Base-by-base conservation (phyloP, 768 basidiomycete species). In the Pleurotus salmoneostramineus region DNA sequence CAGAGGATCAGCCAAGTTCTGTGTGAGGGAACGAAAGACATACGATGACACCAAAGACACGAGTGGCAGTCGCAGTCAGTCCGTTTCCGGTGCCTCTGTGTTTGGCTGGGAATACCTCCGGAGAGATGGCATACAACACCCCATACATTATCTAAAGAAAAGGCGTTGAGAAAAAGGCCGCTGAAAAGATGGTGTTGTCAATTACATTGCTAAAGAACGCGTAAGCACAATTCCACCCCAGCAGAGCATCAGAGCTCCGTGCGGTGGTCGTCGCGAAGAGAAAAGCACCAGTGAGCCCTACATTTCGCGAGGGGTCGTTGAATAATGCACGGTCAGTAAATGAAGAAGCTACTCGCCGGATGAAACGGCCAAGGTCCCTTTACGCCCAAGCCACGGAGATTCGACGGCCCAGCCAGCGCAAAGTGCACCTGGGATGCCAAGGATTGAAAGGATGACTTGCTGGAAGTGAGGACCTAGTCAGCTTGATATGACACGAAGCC, bases 221-320 rank as follows among this genome's bases (percentile, higher is more conserved):
- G 61, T 88, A 89, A 6, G 81, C 88, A 65, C 88, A 92, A 69
- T 91, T 91, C 89, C 89, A 92, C 48, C 84, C 89, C 27, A 92
- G 76, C 43, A 91, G 77, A 31, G 81, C 77, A 59, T 85, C 76
- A 6, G 85, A 88, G 58, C 79, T 84, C 63, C 82, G 78, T 33
- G 89, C 80, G n/a, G 89, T 91, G 46, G 89, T 91, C 34, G 81
- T 85, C 61, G 78, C 84, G 64, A 88, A 86, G 47, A 93, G 79
- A 73, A 91, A 91, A 10, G 77, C 77, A 12, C 89, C 89, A 8
- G 90, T 91, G 64, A 91, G 77, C 67, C 79, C 83, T 86, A 72
- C 66, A 66, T 78, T 77, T 68, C 71, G 73, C 73, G 65, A 50
- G 70, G 60, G 67, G 72, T 78, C 72, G 72, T 78, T 78, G 74